These are phyloP conservation scores for Pisolithus sp. DNA, from an alignment of 768 basidiomycete species.

Conservation along the genomic window DNA sequence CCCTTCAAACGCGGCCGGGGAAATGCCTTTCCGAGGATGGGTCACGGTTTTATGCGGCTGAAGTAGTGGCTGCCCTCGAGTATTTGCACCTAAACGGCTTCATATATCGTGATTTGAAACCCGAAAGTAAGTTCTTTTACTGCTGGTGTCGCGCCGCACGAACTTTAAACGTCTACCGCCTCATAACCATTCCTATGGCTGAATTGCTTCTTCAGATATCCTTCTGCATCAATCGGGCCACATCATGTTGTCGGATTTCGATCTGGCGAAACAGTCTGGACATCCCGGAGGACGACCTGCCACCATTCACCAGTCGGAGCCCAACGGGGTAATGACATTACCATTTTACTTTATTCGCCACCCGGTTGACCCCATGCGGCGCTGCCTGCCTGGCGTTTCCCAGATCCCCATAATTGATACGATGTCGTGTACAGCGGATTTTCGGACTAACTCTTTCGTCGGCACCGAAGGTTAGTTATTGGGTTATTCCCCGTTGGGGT, in stretches of 20 bases:
- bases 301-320: constrained; percentile 77
- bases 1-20: constrained; percentile 91
- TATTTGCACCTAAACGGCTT: constrained; percentile 99
- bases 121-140: constrained; percentile 76
- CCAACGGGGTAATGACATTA: constrained; percentile 68
- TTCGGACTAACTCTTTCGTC: constrained; percentile 98
- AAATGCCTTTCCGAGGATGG: constrained; percentile 95
- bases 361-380: constrained; percentile 6
- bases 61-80: constrained; percentile 95
- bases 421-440: constrained; percentile 93
- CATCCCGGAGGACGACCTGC: constrained; percentile 83
- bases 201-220: constrained; percentile 59
- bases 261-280: constrained; percentile 92
- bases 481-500: constrained; percentile 7
- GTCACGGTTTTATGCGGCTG: constrained; percentile 95
- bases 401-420: constrained; percentile 94
- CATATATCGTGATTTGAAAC: constrained; percentile 98
- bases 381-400: constrained; percentile 5
- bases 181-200: constrained; percentile 7
- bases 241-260: constrained; percentile 99
- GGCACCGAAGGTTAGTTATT: constrained; percentile 83
- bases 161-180: constrained; percentile 3
- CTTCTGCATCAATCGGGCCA: constrained; percentile 96
- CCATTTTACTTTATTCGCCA: constrained; percentile 4
- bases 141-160: constrained; percentile 1